phyloP scores from a whole-genome alignment of 2,329 filamentous ascomycete species.

The Colletotrichum sidae region DNA sequence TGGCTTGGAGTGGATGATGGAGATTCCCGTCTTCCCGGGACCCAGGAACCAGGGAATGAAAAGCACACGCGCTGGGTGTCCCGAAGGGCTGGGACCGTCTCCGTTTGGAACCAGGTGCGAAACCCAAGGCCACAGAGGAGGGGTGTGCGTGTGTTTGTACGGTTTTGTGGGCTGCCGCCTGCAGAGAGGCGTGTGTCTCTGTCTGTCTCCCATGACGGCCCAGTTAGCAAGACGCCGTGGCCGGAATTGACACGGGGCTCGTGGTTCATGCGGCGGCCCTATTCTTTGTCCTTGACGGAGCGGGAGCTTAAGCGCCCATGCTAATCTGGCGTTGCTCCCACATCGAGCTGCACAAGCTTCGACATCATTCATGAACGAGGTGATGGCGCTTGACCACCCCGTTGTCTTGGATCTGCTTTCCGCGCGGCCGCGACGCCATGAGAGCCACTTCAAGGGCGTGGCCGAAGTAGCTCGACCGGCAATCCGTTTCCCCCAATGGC shows the following conservation, averaged over 20 bases:
- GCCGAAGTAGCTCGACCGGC: constrained; percentile 2
- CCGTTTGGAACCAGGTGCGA: no score
- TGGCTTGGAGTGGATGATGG: no score
- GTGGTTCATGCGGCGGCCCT: not conserved
- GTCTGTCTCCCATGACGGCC: constrained; percentile 11
- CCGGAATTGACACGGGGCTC: constrained; percentile 32
- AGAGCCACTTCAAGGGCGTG: constrained; percentile 20
- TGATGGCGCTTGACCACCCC: no score
- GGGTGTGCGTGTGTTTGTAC: constrained; percentile 1
- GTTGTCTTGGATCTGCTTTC: constrained; percentile 31
- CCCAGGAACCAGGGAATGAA: no score
- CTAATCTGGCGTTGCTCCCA: no score
- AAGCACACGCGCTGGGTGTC: no score
- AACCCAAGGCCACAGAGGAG: no score
- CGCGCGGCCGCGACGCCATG: constrained; percentile 11
- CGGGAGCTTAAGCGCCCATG: constrained; percentile 15
- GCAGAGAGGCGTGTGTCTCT: constrained; percentile 7
- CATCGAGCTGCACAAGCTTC: no score
- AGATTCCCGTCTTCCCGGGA: no score
- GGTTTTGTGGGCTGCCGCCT: not conserved
- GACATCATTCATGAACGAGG: no score
- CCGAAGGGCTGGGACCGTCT: no score
- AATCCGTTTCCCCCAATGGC: not conserved
- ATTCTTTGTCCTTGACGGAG: no score
- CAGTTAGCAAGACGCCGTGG: constrained; percentile 27